These are phyloP conservation scores for Stylonectria norvegica DNA, from an alignment of 2,329 filamentous ascomycete species.

Conservation along the genomic window DNA sequence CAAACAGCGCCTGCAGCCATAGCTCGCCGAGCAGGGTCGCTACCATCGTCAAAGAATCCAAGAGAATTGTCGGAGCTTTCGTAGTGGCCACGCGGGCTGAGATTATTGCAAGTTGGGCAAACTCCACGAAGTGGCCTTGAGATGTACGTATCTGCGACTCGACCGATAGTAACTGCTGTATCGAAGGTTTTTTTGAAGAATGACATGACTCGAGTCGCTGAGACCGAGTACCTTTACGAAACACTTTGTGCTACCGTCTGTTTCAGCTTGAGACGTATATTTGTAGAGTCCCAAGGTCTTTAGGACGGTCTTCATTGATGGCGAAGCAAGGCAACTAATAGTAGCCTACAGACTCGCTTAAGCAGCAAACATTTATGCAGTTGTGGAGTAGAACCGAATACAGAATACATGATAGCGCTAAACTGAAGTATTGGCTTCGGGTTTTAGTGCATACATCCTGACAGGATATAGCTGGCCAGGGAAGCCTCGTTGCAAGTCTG, in stretches of 20 bases:
- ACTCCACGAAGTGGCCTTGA: neutral
- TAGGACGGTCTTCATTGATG: no score
- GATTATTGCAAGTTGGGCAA: slow-evolving; percentile 3
- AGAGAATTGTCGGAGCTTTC: slow-evolving; percentile 4
- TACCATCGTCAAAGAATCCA: neutral
- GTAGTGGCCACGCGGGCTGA: slow-evolving; percentile 2
- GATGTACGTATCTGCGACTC: slow-evolving; percentile 2
- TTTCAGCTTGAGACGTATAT: no score
- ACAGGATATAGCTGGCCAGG: slow-evolving; percentile 60
- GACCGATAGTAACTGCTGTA: slow-evolving; percentile 1
- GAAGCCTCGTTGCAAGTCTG: slow-evolving; percentile 71
- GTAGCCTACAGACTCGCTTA: no score
- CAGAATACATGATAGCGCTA: no score
- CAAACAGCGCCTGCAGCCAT: slow-evolving; percentile 1
- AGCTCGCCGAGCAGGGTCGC: neutral
- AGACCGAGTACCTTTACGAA: no score
- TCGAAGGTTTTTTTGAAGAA: slow-evolving; percentile 2
- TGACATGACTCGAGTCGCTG: no score
- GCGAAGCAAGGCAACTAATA: no score
- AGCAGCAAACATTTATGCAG: no score
- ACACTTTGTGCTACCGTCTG: no score
- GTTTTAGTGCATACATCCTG: slow-evolving; percentile 71
- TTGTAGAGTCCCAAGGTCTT: no score
- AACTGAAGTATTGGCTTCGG: slow-evolving; percentile 28
- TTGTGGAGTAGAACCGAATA: no score